A percentile compares a stretch with the other conserved stretches of the same genome.
phyloP scores from a whole-genome alignment of 1,139 yeast genomes.

The Hansenula sp. region DNA sequence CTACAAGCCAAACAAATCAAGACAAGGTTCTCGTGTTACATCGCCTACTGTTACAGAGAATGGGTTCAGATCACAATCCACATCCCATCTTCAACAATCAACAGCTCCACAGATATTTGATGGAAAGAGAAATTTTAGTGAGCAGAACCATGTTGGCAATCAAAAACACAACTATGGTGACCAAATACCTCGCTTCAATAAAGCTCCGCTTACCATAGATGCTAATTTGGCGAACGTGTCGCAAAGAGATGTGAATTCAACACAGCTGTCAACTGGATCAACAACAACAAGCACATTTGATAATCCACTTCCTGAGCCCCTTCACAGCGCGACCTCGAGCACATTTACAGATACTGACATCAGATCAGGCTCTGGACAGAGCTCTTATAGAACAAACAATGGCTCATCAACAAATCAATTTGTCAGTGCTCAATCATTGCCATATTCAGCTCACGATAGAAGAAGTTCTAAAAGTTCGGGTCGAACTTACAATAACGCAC shows the following conservation, averaged over 20 bases:
- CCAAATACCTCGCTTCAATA: not conserved
- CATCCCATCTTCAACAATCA: slow-evolving; percentile 8
- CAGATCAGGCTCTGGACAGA: not conserved
- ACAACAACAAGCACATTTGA: slow-evolving; percentile 1
- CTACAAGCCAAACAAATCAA: slow-evolving; percentile 10
- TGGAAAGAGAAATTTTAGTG: slow-evolving; percentile 15
- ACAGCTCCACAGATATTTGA: not conserved
- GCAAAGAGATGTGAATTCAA: not conserved
- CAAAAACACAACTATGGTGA: not conserved
- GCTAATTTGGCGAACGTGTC: slow-evolving; percentile 12
- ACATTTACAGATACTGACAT: not conserved
- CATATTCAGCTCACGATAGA: not conserved
- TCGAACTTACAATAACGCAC: not conserved
- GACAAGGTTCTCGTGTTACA: not conserved
- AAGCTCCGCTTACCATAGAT: slow-evolving; percentile 10
- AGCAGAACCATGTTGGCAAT: slow-evolving; percentile 1
- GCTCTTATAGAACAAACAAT: not conserved
- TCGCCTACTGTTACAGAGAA: not conserved
- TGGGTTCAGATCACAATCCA: slow-evolving; percentile 14
- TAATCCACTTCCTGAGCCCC: not conserved
- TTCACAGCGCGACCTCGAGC: not conserved
- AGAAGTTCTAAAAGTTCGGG: not conserved
- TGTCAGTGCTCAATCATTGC: slow-evolving; percentile 1
- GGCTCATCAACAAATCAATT: not conserved
- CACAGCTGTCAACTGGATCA: slow-evolving; percentile 1